A percentile compares a stretch with the other conserved stretches of the same genome.
These are phyloP conservation scores for Cryptosporidium bovis DNA, from an alignment of 169 alveolate genomes.

Conservation along the genomic window DNA sequence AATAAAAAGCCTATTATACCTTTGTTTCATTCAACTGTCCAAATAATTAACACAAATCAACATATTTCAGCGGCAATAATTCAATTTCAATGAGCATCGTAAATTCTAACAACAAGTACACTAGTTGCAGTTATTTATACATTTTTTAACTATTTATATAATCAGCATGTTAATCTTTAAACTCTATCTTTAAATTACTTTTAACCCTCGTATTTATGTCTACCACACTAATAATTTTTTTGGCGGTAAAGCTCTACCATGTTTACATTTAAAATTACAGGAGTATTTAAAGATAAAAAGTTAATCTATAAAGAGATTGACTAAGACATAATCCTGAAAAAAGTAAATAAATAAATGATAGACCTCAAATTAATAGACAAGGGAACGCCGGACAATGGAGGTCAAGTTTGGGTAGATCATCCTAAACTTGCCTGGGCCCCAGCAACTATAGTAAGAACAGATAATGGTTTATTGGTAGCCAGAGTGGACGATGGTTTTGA, in stretches of 20 bases:
- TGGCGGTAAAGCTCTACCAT: slow-evolving; percentile 55
- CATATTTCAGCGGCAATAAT: too few species aligned
- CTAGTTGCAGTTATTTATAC: too few species aligned
- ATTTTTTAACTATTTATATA: too few species aligned
- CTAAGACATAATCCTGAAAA: neutral
- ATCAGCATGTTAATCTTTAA: too few species aligned
- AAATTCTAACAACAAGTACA: too few species aligned
- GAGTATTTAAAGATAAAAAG: neutral
- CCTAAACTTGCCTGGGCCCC: slow-evolving; percentile 74
- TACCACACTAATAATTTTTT: slow-evolving; percentile 36
- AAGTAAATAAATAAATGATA: neutral
- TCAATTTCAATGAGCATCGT: too few species aligned
- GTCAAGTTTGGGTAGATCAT: slow-evolving; percentile 60
- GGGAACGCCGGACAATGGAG: slow-evolving; percentile 37
- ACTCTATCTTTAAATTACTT: neutral
- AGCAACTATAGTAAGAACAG: slow-evolving; percentile 26
- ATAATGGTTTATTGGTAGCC: slow-evolving; percentile 27
- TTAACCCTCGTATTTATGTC: slow-evolving; percentile 58
- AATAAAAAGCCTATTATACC: too few species aligned
- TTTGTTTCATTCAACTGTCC: too few species aligned
- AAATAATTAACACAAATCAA: too few species aligned
- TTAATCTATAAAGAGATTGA: slow-evolving; percentile 12
- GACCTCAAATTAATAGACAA: slow-evolving; percentile 43
- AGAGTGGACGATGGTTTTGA: slow-evolving; percentile 69
- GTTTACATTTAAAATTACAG: slow-evolving; percentile 15